Percentiles rank a stretch among this genome's conserved stretches.
Evolutionary conservation across 768 basidiomycete species (phyloP).

Genomic region (Boletus patriciae): DNA sequence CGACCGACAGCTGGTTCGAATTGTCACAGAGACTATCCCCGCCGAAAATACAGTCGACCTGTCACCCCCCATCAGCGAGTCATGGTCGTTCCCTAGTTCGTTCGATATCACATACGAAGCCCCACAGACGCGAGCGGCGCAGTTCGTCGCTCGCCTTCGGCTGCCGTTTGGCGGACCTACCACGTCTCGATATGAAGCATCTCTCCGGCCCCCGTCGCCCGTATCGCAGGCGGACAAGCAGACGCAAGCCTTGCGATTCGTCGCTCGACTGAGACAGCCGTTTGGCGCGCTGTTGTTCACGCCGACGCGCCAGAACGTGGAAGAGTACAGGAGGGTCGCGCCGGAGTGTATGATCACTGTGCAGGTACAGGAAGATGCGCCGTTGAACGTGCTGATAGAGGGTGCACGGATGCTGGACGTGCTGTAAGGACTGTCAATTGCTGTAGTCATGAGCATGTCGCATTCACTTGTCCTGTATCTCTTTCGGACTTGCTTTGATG

Average conservation of each 20-base stretch:
- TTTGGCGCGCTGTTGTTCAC: neutral
- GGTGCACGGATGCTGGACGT: neutral
- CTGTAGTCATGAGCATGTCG: no score
- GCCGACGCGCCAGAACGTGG: neutral
- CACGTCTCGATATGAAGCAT: no score
- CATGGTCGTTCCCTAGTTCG: no score
- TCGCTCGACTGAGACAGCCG: neutral
- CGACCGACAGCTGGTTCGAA: neutral
- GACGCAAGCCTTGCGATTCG: neutral
- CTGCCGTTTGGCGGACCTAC: no score
- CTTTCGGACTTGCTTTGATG: no score
- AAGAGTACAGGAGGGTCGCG: neutral
- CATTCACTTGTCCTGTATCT: no score
- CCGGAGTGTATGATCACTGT: neutral
- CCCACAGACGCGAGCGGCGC: no score
- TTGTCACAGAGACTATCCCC: neutral
- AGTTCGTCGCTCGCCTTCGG: no score
- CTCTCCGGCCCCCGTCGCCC: neutral
- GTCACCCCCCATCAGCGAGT: no score
- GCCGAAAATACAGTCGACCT: neutral
- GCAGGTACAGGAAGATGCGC: neutral
- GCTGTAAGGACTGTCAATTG: neutral
- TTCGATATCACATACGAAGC: no score
- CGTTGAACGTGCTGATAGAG: neutral
- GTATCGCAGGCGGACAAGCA: neutral